Evolutionary conservation across 2,329 filamentous ascomycete species (phyloP), one percentile per base, ranked within the genome.

Genomic region (Colletotrichum tofieldiae): DNA sequence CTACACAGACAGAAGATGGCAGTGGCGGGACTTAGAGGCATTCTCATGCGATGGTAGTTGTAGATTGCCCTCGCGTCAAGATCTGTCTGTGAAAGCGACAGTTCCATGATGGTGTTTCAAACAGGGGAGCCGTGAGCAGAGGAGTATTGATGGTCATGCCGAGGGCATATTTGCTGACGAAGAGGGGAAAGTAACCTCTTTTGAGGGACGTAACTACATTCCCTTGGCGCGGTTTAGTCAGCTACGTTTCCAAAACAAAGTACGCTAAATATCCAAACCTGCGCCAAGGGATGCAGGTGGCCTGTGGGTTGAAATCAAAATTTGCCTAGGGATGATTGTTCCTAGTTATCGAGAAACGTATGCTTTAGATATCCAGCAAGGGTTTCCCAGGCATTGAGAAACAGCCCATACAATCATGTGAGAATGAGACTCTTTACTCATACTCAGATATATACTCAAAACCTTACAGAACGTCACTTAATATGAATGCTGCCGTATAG

Each of bases 1-100:
- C 83, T 85, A 78, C 85, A 86, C 55, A 86, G 81, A 76, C 82
- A 84, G 80, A 86, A 86, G 68, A 86, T 79, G 65, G 84, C 83
- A 67, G 83, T 81, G 62, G 82, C 81, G 56, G 79, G 79, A 26
- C 59, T 68, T 26, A 83, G 77, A 14, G 79, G 63, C 78, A 83
- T 81, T 71, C 76, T 73, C 76, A 85, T 81, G 55, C 80, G 83
- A 76, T 85, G 84, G 76, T 86, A 86, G 67, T 84, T 79, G 77
- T 85, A 86, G 39, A 86, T 74, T 29, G 78, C 75, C 58, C 78
- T 76, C 14, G 83, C 83, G 65, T 86, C 83, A 3, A 58, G 66
- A 32, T 75, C 65, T 23, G 72, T 51, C 7, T 71, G 23, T 6
- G 39, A 5, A 3, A 20, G 32, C 18, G 45, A 1, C 1, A 18